Conservation (phyloP, 805 yeast genomes). For the Cyberlindnera nakhonratchasimensis region DNA sequence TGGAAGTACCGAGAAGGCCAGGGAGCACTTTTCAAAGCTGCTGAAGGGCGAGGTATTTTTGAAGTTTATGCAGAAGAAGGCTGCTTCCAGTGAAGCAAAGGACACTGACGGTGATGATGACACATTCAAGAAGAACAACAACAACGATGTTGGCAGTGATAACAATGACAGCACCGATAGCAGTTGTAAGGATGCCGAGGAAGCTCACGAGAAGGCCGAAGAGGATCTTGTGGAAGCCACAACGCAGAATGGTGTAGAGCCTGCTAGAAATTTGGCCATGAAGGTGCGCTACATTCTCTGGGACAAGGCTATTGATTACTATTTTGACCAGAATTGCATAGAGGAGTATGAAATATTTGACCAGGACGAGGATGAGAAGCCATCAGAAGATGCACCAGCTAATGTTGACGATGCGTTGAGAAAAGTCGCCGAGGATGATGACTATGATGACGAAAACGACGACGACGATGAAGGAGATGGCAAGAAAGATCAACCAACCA, state of each 20-base stretch:
- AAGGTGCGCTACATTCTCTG: constrained; percentile 66
- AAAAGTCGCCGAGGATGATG: constrained; percentile 37
- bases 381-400: neutral
- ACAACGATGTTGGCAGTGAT: neutral
- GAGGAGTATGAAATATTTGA: constrained; percentile 25
- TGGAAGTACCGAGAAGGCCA: constrained; percentile 20
- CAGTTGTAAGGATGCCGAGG: constrained; percentile 7
- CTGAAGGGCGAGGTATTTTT: constrained; percentile 33
- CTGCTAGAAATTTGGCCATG: constrained; percentile 55
- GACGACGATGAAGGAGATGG: constrained; percentile 26
- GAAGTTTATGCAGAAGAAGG: constrained; percentile 19
- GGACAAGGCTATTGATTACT: constrained; percentile 62
- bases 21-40: constrained; percentile 42
- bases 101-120: constrained; percentile 6
- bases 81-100: constrained; percentile 2
- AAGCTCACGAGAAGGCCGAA: constrained; percentile 33
- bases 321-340: constrained; percentile 25
- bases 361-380: constrained; percentile 12
- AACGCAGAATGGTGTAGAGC: constrained; percentile 39
- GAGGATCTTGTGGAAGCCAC: constrained; percentile 38
- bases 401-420: constrained; percentile 18
- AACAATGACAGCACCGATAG: no score
- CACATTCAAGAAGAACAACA: neutral
- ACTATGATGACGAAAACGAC: constrained; percentile 29
- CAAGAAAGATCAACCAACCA: constrained; percentile 17